A percentile compares a stretch with the other conserved stretches of the same genome.
These are phyloP conservation scores for Benincasa hispida DNA, from an alignment of 306 rosid genomes.

Conservation along the genomic window DNA sequence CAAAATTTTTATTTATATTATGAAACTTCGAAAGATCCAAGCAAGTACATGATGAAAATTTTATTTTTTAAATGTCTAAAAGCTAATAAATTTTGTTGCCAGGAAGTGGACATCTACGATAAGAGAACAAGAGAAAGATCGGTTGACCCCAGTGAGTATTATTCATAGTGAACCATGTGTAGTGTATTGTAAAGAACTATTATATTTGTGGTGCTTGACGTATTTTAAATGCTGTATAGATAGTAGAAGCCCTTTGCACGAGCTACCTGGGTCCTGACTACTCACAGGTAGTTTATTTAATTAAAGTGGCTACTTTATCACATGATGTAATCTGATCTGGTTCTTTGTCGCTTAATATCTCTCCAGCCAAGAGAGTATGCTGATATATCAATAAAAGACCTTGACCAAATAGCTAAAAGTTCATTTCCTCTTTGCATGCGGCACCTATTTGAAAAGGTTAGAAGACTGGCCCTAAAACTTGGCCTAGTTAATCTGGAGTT, in stretches of 20 bases:
- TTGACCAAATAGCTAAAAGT: conserved; percentile 67
- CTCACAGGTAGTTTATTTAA: conserved; percentile 53
- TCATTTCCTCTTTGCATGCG: conserved; percentile 96
- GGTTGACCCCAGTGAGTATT: conserved; percentile 76
- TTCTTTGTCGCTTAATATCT: conserved; percentile 15
- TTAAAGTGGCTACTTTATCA: conserved; percentile 1
- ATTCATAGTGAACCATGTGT: neutral
- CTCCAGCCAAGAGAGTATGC: conserved; percentile 58
- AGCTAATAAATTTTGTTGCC: conserved; percentile 20
- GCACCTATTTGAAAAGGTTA: conserved; percentile 85
- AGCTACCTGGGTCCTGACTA: conserved; percentile 91
- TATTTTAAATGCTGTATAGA: conserved; percentile 29
- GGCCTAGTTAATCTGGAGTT: neutral
- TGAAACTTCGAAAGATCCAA: neutral
- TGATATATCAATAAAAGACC: conserved; percentile 65
- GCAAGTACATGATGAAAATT: neutral
- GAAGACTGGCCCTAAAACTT: conserved; percentile 7
- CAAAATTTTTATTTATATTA: neutral
- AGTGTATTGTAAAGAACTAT: neutral
- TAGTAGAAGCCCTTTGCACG: conserved; percentile 74
- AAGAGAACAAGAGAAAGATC: conserved; percentile 68
- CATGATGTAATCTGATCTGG: conserved; percentile 11
- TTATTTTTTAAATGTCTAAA: neutral
- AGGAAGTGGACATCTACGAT: conserved; percentile 86
- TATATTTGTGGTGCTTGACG: conserved; percentile 18